Evolutionary conservation across 441 rosid species (phyloP).

Genomic region (Croton laevigatus): DNA sequence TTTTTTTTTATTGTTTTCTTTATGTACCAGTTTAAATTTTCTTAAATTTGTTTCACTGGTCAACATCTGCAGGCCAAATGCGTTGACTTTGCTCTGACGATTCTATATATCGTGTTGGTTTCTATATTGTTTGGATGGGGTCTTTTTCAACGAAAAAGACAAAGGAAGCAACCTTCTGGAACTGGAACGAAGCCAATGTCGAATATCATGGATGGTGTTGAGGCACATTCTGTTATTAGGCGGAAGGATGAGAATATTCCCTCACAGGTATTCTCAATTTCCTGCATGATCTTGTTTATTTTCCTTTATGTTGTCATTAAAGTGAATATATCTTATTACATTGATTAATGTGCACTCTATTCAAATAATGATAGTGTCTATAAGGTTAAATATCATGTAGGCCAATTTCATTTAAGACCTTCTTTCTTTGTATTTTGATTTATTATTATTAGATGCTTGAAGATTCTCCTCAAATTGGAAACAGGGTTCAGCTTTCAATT

Average conservation of each 20-base stretch:
- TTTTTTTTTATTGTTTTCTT: not conserved
- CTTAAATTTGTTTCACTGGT: slow-evolving; percentile 31
- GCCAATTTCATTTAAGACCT: not conserved
- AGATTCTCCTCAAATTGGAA: slow-evolving; percentile 64
- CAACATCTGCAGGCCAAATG: slow-evolving; percentile 73
- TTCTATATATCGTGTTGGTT: slow-evolving; percentile 66
- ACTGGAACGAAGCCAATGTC: slow-evolving; percentile 51
- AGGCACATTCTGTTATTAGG: slow-evolving; percentile 36
- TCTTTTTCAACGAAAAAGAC: slow-evolving; percentile 51
- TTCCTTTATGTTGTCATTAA: slow-evolving; percentile 1
- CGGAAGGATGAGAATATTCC: slow-evolving; percentile 72
- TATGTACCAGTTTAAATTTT: slow-evolving; percentile 15
- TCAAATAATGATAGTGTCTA: not conserved
- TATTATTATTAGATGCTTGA: slow-evolving; percentile 56
- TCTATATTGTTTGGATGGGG: slow-evolving; percentile 87
- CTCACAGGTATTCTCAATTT: slow-evolving; percentile 47
- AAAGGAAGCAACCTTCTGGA: slow-evolving; percentile 46
- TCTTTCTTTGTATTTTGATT: not conserved
- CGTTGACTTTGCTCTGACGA: slow-evolving; percentile 65
- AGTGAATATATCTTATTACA: slow-evolving; percentile 5
- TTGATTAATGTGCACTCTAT: slow-evolving; percentile 9
- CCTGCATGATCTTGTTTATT: not conserved
- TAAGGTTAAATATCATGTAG: not conserved
- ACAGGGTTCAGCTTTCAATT: slow-evolving; percentile 66
- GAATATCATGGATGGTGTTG: slow-evolving; percentile 36